Conservation (phyloP, 495 filamentous ascomycete species). For the Astrothelium subdiscretum region DNA sequence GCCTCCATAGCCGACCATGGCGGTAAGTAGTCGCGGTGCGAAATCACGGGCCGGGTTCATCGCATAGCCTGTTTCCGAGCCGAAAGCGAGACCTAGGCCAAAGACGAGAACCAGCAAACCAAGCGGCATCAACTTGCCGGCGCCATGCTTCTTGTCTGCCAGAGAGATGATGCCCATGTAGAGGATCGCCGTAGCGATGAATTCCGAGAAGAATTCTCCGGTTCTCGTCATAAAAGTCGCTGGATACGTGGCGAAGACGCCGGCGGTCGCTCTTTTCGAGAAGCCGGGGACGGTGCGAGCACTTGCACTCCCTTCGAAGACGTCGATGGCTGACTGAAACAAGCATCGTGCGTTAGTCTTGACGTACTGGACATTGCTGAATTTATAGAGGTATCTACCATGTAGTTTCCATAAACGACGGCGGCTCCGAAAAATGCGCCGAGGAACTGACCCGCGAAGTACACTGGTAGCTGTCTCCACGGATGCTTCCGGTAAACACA, state of each 20-base stretch:
- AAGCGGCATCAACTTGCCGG: constrained; percentile 38
- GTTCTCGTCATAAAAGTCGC: constrained; percentile 45
- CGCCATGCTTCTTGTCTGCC: constrained; percentile 42
- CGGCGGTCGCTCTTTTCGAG: constrained; percentile 41
- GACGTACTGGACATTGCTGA: neutral
- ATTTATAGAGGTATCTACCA: constrained; percentile 7
- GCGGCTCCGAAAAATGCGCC: constrained; percentile 23
- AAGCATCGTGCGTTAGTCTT: constrained; percentile 11
- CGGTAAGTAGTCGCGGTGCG: constrained; percentile 49
- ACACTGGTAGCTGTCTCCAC: constrained; percentile 36
- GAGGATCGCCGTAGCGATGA: constrained; percentile 47
- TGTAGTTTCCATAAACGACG: constrained; percentile 28
- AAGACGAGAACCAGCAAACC: constrained; percentile 55
- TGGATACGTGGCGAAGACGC: constrained; percentile 57
- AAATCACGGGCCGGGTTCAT: constrained; percentile 59
- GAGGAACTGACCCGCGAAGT: constrained; percentile 23
- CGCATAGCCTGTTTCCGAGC: constrained; percentile 59
- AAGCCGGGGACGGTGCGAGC: constrained; percentile 47
- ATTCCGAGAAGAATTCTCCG: constrained; percentile 52
- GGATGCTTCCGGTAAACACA: constrained; percentile 51
- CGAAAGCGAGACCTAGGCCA: constrained; percentile 54
- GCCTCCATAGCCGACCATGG: constrained; percentile 49
- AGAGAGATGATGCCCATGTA: constrained; percentile 59
- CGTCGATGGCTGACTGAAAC: constrained; percentile 32
- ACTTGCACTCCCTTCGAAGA: constrained; percentile 40